Percentiles rank a stretch among this genome's conserved stretches.
phyloP scores from a whole-genome alignment of 2,329 filamentous ascomycete genomes.

The Fusarium avenaceum region DNA sequence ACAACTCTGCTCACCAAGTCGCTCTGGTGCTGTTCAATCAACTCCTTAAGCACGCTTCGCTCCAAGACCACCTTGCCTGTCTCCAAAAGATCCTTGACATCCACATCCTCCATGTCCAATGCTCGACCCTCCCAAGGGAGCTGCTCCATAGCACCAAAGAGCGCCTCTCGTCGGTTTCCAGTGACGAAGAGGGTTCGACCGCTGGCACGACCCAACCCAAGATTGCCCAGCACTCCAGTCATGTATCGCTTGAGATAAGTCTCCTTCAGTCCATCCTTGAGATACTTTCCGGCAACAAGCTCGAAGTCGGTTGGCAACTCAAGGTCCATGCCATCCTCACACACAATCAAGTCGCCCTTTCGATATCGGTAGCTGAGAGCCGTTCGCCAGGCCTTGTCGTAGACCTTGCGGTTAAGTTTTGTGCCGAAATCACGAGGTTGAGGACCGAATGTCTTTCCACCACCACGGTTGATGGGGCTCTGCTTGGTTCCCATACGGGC shows the following conservation, averaged over 20 bases:
- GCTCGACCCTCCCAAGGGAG: slow-evolving; percentile 77
- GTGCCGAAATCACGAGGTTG: slow-evolving; percentile 92
- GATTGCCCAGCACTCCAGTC: slow-evolving; percentile 75
- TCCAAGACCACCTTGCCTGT: slow-evolving; percentile 89
- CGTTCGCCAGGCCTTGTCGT: slow-evolving; percentile 95
- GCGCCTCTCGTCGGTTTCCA: slow-evolving; percentile 67
- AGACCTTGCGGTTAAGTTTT: slow-evolving; percentile 86
- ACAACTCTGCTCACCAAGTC: slow-evolving; percentile 69
- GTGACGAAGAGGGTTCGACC: slow-evolving; percentile 85
- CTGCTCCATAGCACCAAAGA: slow-evolving; percentile 76
- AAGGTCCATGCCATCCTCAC: slow-evolving; percentile 83
- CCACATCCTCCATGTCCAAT: slow-evolving; percentile 81
- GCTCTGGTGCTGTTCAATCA: slow-evolving; percentile 79
- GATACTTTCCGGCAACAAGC: slow-evolving; percentile 56
- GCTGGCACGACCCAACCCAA: slow-evolving; percentile 75
- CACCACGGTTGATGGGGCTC: slow-evolving; percentile 84
- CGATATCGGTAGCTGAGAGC: slow-evolving; percentile 93
- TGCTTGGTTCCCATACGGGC: slow-evolving; percentile 86
- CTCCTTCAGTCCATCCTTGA: slow-evolving; percentile 64
- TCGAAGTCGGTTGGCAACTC: slow-evolving; percentile 65
- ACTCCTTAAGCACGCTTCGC: slow-evolving; percentile 79
- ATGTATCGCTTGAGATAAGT: slow-evolving; percentile 74
- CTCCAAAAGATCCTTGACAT: slow-evolving; percentile 94
- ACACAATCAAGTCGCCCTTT: slow-evolving; percentile 86
- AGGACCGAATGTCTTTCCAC: slow-evolving; percentile 91